phyloP scores from a whole-genome alignment of 441 rosid species.

The Pelargonium citronellum region DNA sequence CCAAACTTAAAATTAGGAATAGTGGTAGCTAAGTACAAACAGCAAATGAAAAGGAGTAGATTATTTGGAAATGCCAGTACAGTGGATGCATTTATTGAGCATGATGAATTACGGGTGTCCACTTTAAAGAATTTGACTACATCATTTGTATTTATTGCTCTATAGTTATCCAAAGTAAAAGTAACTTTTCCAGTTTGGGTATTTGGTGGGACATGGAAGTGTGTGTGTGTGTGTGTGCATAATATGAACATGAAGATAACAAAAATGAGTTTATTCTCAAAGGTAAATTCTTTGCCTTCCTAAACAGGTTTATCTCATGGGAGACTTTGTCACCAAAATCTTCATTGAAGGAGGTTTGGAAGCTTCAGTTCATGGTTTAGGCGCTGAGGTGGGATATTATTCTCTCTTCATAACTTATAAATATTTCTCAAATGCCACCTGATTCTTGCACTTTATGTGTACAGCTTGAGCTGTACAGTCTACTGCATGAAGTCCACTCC shows the following conservation, averaged over 20 bases:
- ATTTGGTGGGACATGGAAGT: neutral
- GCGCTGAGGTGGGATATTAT: constrained; percentile 62
- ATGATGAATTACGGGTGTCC: neutral
- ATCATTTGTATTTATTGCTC: neutral
- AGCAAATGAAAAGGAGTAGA: neutral
- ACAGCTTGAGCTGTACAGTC: constrained; percentile 82
- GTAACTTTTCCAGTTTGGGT: neutral
- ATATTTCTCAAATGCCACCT: constrained; percentile 15
- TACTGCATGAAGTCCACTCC: constrained; percentile 44
- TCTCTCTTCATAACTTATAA: constrained; percentile 7
- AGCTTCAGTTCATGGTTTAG: constrained; percentile 70
- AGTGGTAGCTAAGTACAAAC: neutral
- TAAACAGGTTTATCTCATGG: constrained; percentile 73
- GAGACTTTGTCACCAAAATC: constrained; percentile 67
- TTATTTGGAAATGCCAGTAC: neutral
- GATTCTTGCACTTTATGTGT: constrained; percentile 22
- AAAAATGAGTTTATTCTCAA: constrained; percentile 6
- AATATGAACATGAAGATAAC: neutral
- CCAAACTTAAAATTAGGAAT: neutral
- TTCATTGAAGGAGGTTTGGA: constrained; percentile 86
- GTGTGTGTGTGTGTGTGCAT: neutral
- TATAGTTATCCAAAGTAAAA: neutral
- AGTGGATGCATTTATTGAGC: neutral
- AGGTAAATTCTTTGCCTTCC: constrained; percentile 22
- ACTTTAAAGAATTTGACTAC: constrained; percentile 15